Evolutionary conservation across 805 yeast genomes (phyloP).

Genomic region (Blastobotrys chiropterorum): DNA sequence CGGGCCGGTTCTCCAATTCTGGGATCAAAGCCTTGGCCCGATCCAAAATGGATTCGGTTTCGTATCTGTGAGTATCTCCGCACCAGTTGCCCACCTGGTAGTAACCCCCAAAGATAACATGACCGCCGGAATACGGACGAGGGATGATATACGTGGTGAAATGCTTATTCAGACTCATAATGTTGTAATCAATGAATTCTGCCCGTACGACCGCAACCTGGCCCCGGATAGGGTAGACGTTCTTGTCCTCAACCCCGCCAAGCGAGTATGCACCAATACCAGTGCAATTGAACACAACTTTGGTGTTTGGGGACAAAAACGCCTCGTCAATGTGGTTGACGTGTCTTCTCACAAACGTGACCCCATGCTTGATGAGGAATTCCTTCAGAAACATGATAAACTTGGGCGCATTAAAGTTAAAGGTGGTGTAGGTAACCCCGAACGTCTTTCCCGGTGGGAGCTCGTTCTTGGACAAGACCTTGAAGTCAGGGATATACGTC

Average conservation of each 20-base stretch:
- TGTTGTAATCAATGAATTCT: slow-evolving; percentile 45
- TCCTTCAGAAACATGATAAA: slow-evolving; percentile 45
- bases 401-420: slow-evolving; percentile 69
- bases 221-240: slow-evolving; percentile 70
- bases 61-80: slow-evolving; percentile 49
- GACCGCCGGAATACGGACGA: slow-evolving; percentile 59
- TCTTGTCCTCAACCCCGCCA: slow-evolving; percentile 58
- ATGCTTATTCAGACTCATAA: slow-evolving; percentile 48
- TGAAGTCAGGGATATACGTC: slow-evolving; percentile 45
- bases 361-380: slow-evolving; percentile 44
- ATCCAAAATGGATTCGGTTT: slow-evolving; percentile 54
- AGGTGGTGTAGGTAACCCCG: slow-evolving; percentile 53
- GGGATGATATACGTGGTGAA: slow-evolving; percentile 67
- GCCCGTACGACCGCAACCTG: slow-evolving; percentile 71
- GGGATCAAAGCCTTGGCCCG: slow-evolving; percentile 48
- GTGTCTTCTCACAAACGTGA: slow-evolving; percentile 42
- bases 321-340: slow-evolving; percentile 56
- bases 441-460: slow-evolving; percentile 48
- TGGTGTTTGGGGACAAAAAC: slow-evolving; percentile 26
- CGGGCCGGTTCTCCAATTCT: slow-evolving; percentile 36
- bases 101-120: slow-evolving; percentile 71
- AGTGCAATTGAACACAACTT: slow-evolving; percentile 64
- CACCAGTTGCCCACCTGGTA: slow-evolving; percentile 59
- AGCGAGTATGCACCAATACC: slow-evolving; percentile 63
- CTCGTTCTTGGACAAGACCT: slow-evolving; percentile 32